Base-by-base conservation (phyloP, 2,329 filamentous ascomycete species). In the Microcera coccophila region DNA sequence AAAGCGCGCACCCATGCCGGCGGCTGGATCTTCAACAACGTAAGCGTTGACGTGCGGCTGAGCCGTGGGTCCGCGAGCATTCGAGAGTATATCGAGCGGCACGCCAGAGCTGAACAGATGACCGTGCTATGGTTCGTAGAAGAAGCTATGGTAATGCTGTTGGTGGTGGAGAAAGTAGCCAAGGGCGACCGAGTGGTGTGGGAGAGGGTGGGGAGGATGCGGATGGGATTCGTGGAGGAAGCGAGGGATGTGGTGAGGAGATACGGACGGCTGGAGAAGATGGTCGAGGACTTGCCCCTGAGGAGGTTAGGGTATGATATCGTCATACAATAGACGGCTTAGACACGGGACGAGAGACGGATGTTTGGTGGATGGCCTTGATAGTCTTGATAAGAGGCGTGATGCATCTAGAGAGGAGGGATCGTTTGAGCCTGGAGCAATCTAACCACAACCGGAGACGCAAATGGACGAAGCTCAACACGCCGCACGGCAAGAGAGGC, bases 51-150 rank as follows among this genome's bases (percentile, higher is more conserved):
- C 33, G 58, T 64, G 14, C 51, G 55, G 3, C 52, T 66, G 34
- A 66, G 63, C 38, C 52, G 59, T 7, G 61, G 55, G 0, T 52
- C 42, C 1, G 48, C 50, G 28, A 53, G 57, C 0, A 63, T 65
- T 29, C 56, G 63, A 1, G 60, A 63, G 18, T 66, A 65, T 29
- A 54, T 66, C 15, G 60, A 62, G 39, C 52, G 54, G 1, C 63
- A 66, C 36, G 63, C 60, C 9, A 55, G 57, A 3, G 63, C 61
- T 5, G 60, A 66, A 48, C 62, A 64, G 39, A 65, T 66, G 61
- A 64, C 62, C 15, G 52, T 65, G 8, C 41, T 66, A 20, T 66
- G 63, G 63, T 65, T 65, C 36, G 55, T 64, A 15, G 63, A 65
- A 22, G 63, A 66, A 34, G 56, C 59, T 4, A 45, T 55, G 10